These are phyloP conservation scores for rapeseed (Brassica napus) DNA, from an alignment of 345 rosid genomes.

Conservation along the genomic window DNA sequence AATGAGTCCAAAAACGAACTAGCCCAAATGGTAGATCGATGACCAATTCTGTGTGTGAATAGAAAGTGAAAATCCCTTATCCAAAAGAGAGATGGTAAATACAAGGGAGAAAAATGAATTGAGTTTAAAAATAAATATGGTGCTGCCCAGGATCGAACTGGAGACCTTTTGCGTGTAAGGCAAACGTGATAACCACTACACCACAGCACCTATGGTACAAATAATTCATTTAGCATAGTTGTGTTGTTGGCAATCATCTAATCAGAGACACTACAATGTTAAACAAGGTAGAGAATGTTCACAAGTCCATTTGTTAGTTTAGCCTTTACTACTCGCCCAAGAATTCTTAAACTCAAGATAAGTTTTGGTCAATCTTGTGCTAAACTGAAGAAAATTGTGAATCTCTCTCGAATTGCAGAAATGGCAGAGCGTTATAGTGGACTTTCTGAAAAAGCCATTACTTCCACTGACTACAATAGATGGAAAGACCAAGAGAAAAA, in stretches of 20 bases:
- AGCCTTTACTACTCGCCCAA: neutral
- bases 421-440: constrained; percentile 63
- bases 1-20: neutral
- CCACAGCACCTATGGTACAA: neutral
- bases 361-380: neutral
- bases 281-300: neutral
- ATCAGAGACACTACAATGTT: neutral
- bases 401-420: constrained; percentile 47
- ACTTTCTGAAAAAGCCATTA: constrained; percentile 39
- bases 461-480: constrained; percentile 61
- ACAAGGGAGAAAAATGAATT: neutral
- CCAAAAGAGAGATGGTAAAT: neutral
- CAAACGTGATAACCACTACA: constrained; percentile 1
- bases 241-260: neutral
- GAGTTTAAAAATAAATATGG: neutral
- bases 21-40: neutral
- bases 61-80: neutral
- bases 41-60: neutral
- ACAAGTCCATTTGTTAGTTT: constrained; percentile 4
- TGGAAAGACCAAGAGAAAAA: constrained; percentile 58
- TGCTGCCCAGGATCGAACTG: constrained; percentile 2
- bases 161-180: constrained; percentile 1
- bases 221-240: neutral
- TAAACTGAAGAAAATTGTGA: neutral
- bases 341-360: neutral